Conservation (phyloP, 176 grass and related monocot species). For the Bolboschoenus planiculmis region DNA sequence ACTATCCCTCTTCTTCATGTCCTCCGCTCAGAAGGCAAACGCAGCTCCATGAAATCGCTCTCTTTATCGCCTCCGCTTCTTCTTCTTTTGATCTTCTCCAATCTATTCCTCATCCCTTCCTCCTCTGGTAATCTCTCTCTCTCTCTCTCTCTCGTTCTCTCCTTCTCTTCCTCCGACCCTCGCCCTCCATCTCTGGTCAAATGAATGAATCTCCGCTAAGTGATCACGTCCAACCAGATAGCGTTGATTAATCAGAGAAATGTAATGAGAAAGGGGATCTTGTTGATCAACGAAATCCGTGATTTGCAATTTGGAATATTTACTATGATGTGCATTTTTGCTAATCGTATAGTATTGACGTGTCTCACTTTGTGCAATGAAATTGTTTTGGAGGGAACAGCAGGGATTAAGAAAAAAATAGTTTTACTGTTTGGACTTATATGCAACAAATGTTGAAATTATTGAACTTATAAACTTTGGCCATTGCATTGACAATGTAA, state of each 20-base stretch:
- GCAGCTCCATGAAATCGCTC: constrained; percentile 7
- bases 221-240: background rate
- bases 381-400: background rate
- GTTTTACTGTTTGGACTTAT: background rate
- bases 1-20: background rate
- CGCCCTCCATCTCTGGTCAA: background rate
- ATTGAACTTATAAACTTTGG: background rate
- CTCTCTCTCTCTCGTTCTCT: background rate
- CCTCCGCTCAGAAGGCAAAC: background rate
- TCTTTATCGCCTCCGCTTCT: background rate
- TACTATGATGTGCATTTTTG: background rate
- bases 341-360: background rate
- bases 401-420: background rate
- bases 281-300: background rate
- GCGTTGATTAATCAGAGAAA: background rate
- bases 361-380: background rate
- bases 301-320: background rate
- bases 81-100: constrained; percentile 1
- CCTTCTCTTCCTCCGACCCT: background rate
- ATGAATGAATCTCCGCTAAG: background rate
- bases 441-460: background rate
- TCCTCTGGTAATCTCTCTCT: constrained; percentile 12
- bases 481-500: background rate
- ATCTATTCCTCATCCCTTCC: background rate
- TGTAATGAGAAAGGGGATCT: background rate